Base-by-base conservation (phyloP, 306 rosid species). In the Quercus agrifolia region DNA sequence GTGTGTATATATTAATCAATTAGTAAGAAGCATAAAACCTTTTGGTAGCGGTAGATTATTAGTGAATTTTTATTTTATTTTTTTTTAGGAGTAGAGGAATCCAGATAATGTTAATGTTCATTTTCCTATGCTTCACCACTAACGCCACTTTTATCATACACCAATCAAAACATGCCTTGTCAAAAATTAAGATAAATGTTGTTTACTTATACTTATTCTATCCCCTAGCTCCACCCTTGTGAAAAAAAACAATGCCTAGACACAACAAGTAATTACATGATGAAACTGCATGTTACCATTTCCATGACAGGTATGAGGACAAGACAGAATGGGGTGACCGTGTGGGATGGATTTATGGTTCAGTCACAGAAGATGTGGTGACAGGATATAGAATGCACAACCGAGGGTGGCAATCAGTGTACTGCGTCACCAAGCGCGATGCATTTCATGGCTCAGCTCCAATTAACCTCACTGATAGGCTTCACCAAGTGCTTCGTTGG, bases 251-350 rank as follows among this genome's bases (percentile, higher is more conserved):
- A 20, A 18, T 2, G 12, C 13, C 25, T 20, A 21, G 25, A 20
- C 66, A 59, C 30, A 11, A 59, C 0, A 59, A 28, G 4, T 15
- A 63, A 63, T 49, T 49, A 49, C 70, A 15, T 28, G 70, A 28
- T 14, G 25, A 25, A 14, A 25, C 14, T 52, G 31, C 28, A 14
- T 52, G 35, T 14, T 68, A 55, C 46, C 46, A 28, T 31, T 17
- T 57, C 3, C 28, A 0, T 9, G 15, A 20, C 12, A 86, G 90
- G 90, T 88, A 88, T 4, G 91, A 88, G 82, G 91, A 88, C 83
- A 88, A 88, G 63, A 88, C 91, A 14, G 91, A 88, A 78, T 88
- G 91, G 91, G 91, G 91, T 31, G 91, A 83, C 0, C 74, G 91
- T 35, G 89, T 88, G 61, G 91, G 91, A 67, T 88, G 91, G 91